Evolutionary conservation across 495 filamentous ascomycete genomes (phyloP).

Genomic region (Xylaria cubensis): DNA sequence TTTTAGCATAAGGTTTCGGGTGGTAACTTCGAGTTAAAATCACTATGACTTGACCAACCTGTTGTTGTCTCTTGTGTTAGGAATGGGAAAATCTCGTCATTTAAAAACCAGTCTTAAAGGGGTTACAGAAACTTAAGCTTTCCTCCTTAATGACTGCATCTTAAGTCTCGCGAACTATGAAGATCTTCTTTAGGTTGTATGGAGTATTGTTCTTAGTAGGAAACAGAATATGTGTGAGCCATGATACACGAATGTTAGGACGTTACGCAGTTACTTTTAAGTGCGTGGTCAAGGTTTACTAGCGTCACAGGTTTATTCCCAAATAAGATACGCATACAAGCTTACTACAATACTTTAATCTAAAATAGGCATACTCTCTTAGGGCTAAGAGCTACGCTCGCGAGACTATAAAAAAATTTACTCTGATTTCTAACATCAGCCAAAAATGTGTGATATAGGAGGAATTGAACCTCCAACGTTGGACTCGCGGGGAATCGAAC

Average conservation of each 20-base stretch:
- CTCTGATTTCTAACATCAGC: background rate
- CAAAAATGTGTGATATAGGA: background rate
- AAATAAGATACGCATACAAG: background rate
- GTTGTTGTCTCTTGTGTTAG: background rate
- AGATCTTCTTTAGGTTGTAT: background rate
- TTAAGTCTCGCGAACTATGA: background rate
- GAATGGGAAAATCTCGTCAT: background rate
- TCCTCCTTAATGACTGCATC: background rate
- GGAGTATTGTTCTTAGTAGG: background rate
- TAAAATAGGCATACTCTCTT: background rate
- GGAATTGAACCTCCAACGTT: slow-evolving; percentile 27
- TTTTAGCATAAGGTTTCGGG: background rate
- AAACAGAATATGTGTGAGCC: background rate
- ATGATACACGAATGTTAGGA: background rate
- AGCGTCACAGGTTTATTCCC: background rate
- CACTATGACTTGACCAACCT: background rate
- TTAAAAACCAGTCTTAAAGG: background rate
- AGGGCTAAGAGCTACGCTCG: background rate
- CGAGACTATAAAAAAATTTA: background rate
- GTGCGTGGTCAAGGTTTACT: no score
- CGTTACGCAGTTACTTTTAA: background rate
- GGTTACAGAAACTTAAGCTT: background rate
- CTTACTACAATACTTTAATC: background rate
- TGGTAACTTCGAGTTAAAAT: background rate
- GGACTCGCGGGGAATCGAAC: slow-evolving; percentile 64